Percentiles rank a stretch among this genome's conserved stretches.
phyloP scores from a whole-genome alignment of 2,329 filamentous ascomycete species.

The Aspergillus oerlinghausenensis region DNA sequence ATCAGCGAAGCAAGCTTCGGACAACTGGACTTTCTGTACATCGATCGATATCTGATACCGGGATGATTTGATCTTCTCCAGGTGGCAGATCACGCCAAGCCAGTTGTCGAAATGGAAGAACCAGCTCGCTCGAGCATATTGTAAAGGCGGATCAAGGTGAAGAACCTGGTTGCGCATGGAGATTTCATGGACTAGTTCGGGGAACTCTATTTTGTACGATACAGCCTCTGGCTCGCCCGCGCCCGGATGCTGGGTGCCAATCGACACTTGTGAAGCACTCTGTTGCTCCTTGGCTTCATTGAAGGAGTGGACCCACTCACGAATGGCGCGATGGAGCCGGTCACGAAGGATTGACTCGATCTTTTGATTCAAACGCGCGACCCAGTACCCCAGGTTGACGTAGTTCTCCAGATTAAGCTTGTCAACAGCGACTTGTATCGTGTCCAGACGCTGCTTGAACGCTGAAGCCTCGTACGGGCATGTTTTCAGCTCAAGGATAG shows the following conservation, averaged over 20 bases:
- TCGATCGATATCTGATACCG: slow-evolving; percentile 84
- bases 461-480: slow-evolving; percentile 77
- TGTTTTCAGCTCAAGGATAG: slow-evolving; percentile 73
- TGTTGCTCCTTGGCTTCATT: slow-evolving; percentile 49
- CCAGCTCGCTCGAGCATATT: slow-evolving; percentile 90
- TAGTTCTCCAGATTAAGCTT: slow-evolving; percentile 96
- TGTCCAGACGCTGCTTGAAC: slow-evolving; percentile 75
- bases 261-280: slow-evolving; percentile 18
- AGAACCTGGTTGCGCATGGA: slow-evolving; percentile 98
- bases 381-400: slow-evolving; percentile 87
- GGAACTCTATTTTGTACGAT: slow-evolving; percentile 38
- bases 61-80: slow-evolving; percentile 90
- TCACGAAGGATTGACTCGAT: slow-evolving; percentile 75
- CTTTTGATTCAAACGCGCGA: slow-evolving; percentile 76
- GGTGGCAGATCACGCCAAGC: slow-evolving; percentile 86
- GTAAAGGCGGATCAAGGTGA: slow-evolving; percentile 87
- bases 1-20: slow-evolving; percentile 66
- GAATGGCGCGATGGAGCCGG: slow-evolving; percentile 80
- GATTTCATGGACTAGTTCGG: slow-evolving; percentile 73
- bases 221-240: slow-evolving; percentile 26
- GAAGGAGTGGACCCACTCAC: slow-evolving; percentile 83
- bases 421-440: slow-evolving; percentile 88
- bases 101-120: slow-evolving; percentile 87
- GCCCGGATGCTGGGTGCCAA: slow-evolving; percentile 15
- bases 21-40: slow-evolving; percentile 34